Evolutionary conservation across 1,284 basidiomycete genomes (phyloP).

Genomic region (Apiotrichum brassicae): DNA sequence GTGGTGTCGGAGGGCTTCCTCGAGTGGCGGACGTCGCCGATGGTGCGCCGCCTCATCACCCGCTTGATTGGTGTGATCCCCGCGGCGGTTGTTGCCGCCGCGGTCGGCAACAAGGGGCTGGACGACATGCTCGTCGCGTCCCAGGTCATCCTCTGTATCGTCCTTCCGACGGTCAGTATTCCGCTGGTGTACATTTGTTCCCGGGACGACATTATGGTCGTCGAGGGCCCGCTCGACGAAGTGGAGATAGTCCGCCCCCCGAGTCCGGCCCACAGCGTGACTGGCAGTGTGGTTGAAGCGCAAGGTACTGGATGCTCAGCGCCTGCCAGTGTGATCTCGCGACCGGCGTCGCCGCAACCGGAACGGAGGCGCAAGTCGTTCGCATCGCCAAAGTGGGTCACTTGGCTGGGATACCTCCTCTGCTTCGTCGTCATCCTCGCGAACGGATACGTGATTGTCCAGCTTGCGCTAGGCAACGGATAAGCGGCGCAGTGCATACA

Average conservation of each 20-base stretch:
- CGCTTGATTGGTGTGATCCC: constrained; percentile 82
- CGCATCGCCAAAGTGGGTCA: constrained; percentile 57
- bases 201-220: constrained; percentile 62
- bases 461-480: constrained; percentile 34
- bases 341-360: too few species aligned
- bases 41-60: constrained; percentile 73
- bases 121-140: constrained; percentile 75
- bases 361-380: constrained; percentile 42
- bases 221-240: constrained; percentile 43
- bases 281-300: too few species aligned
- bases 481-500: background rate
- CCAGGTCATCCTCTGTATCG: constrained; percentile 80
- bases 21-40: constrained; percentile 77
- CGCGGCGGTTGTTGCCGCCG: constrained; percentile 68
- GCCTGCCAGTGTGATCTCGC: too few species aligned
- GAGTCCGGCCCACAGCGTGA: background rate
- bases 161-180: constrained; percentile 79
- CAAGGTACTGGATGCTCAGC: too few species aligned
- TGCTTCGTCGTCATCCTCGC: constrained; percentile 61
- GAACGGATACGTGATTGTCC: constrained; percentile 51
- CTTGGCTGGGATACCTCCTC: constrained; percentile 53
- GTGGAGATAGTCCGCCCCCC: too few species aligned
- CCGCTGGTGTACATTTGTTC: constrained; percentile 73
- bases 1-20: constrained; percentile 92
- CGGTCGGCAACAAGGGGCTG: constrained; percentile 68